phyloP scores from a whole-genome alignment of 495 filamentous ascomycete species.

The Neurospora sp. region DNA sequence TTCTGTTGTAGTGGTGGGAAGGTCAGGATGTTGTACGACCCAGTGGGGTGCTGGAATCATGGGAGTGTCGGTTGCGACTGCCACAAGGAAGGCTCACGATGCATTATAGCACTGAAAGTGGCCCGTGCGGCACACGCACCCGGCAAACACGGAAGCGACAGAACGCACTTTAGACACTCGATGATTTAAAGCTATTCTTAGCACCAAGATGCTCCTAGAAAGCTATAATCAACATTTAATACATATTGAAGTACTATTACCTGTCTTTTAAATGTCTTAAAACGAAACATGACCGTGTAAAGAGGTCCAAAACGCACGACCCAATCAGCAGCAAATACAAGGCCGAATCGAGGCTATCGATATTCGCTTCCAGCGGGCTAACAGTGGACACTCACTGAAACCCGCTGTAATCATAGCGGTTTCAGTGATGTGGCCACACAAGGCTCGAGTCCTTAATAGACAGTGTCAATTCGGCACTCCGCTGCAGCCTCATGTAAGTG shows the following conservation, averaged over 20 bases:
- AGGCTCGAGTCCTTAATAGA: neutral
- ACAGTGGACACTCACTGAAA: neutral
- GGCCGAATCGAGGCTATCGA: neutral
- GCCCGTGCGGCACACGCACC: neutral
- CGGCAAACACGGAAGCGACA: neutral
- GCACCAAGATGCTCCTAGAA: fast-evolving
- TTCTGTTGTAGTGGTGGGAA: too few species aligned
- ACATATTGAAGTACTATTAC: neutral
- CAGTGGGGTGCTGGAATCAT: too few species aligned
- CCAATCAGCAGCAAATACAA: neutral
- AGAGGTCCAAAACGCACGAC: too few species aligned
- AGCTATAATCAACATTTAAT: neutral
- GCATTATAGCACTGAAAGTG: neutral
- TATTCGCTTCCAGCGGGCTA: neutral
- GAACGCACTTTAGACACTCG: neutral
- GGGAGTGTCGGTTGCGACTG: too few species aligned
- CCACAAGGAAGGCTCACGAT: neutral
- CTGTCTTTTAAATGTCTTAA: too few species aligned
- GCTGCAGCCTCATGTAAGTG: neutral
- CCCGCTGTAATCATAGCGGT: neutral
- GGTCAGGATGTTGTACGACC: too few species aligned
- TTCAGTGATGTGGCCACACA: neutral
- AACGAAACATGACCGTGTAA: too few species aligned
- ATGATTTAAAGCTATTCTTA: neutral
- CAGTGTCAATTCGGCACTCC: neutral